Evolutionary conservation across 2,329 filamentous ascomycete genomes (phyloP).

Genomic region (Alternaria hordeiaustralica): DNA sequence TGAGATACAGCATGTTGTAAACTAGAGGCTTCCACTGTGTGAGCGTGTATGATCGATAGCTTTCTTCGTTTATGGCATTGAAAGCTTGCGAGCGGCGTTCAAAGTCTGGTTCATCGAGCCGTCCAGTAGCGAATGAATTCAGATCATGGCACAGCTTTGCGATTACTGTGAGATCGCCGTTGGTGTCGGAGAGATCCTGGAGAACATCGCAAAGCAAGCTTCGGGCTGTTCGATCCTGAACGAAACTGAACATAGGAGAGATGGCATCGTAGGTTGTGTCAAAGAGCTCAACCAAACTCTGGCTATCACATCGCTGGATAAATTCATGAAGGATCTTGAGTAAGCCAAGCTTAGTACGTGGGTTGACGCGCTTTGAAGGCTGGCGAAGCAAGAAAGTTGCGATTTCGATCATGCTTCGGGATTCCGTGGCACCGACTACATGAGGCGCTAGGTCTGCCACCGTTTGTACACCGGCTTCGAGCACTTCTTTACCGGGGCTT

Average conservation of each 20-base stretch:
- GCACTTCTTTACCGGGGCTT: slow-evolving; percentile 72
- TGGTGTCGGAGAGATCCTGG: slow-evolving; percentile 70
- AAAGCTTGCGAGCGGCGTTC: slow-evolving; percentile 81
- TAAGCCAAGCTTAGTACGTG: slow-evolving; percentile 81
- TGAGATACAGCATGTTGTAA: slow-evolving; percentile 87
- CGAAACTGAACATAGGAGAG: slow-evolving; percentile 85
- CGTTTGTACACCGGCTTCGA: slow-evolving; percentile 79
- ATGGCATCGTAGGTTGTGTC: slow-evolving; percentile 74
- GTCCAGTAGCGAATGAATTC: slow-evolving; percentile 76
- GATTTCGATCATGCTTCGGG: slow-evolving; percentile 79
- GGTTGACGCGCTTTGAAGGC: slow-evolving; percentile 81
- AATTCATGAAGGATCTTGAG: slow-evolving; percentile 83
- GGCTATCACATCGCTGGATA: slow-evolving; percentile 67
- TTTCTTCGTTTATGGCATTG: slow-evolving; percentile 69
- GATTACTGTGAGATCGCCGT: slow-evolving; percentile 66
- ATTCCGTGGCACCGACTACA: slow-evolving; percentile 59
- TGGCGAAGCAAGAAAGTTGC: slow-evolving; percentile 82
- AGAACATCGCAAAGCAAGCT: slow-evolving; percentile 76
- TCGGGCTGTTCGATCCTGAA: slow-evolving; percentile 81
- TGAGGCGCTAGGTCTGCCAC: slow-evolving; percentile 71
- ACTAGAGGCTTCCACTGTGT: slow-evolving; percentile 87
- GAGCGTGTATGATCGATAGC: slow-evolving; percentile 66
- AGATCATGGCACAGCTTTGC: slow-evolving; percentile 76
- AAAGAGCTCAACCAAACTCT: slow-evolving; percentile 64
- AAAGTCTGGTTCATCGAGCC: slow-evolving; percentile 87